Evolutionary conservation across 257 asterid genomes (phyloP).

Genomic region (Verbascum thapsus): DNA sequence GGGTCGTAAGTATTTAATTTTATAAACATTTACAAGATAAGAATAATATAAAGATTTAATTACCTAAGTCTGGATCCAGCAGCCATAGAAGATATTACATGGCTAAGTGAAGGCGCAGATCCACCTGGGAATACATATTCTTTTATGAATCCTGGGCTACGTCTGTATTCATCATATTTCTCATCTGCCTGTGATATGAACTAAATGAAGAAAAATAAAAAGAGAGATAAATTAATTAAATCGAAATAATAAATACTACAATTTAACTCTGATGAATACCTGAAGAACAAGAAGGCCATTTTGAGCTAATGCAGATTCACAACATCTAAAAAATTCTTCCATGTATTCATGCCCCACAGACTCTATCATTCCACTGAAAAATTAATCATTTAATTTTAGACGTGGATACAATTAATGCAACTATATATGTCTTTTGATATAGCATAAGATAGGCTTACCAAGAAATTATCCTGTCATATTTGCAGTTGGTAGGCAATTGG

Average conservation of each 20-base stretch:
- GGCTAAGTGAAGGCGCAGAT: conserved; percentile 48
- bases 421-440: too few species aligned
- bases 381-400: not conserved
- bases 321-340: conserved; percentile 49
- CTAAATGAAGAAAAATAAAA: conserved; percentile 29
- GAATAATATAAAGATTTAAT: not conserved
- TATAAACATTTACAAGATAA: too few species aligned
- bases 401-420: too few species aligned
- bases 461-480: conserved; percentile 59
- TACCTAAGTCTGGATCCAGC: conserved; percentile 58
- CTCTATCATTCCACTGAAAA: conserved; percentile 61
- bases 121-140: conserved; percentile 69
- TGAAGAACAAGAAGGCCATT: conserved; percentile 55
- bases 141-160: conserved; percentile 57
- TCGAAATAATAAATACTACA: not conserved
- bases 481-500: conserved; percentile 43
- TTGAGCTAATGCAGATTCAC: conserved; percentile 50
- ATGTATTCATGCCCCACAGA: conserved; percentile 62
- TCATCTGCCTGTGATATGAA: conserved; percentile 53
- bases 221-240: not conserved
- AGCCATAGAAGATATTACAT: conserved; percentile 54
- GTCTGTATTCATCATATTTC: conserved; percentile 54
- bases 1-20: too few species aligned
- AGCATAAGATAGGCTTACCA: conserved; percentile 35
- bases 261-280: conserved; percentile 30